Percentiles rank a stretch among this genome's conserved stretches.
These are phyloP conservation scores for Saccharomycopsis sp. DNA, from an alignment of 805 yeast species.

Conservation along the genomic window DNA sequence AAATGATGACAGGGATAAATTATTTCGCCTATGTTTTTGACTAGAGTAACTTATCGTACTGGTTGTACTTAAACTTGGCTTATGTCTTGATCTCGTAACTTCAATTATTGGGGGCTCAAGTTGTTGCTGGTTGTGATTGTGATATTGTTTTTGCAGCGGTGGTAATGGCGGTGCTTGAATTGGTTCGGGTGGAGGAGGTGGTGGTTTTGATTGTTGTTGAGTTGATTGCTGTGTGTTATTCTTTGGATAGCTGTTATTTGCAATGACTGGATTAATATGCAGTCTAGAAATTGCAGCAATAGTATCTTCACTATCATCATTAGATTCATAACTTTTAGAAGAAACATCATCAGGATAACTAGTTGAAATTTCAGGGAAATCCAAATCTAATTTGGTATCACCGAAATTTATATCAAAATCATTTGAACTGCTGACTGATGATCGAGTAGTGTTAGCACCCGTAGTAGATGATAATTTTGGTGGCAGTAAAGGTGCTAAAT, in stretches of 20 bases:
- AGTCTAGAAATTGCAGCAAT: slow-evolving; percentile 7
- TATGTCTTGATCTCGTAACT: slow-evolving; percentile 3
- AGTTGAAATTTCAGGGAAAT: slow-evolving; percentile 22
- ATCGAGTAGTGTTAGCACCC: slow-evolving; percentile 1
- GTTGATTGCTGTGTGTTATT: background rate
- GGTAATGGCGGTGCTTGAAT: background rate
- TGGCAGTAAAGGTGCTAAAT: background rate
- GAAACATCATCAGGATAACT: slow-evolving; percentile 11
- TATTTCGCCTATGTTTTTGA: slow-evolving; percentile 10
- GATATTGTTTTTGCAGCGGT: background rate
- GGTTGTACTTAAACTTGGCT: background rate
- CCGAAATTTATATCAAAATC: slow-evolving; percentile 19
- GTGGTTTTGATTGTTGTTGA: background rate
- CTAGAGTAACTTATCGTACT: slow-evolving; percentile 1
- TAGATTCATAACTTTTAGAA: slow-evolving; percentile 16
- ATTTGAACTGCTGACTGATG: slow-evolving; percentile 1
- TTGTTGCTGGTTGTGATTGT: background rate
- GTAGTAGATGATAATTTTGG: background rate
- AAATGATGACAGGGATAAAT: slow-evolving; percentile 1
- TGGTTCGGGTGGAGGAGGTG: background rate
- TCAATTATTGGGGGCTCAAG: slow-evolving; percentile 7
- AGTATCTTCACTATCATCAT: slow-evolving; percentile 14
- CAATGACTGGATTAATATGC: slow-evolving; percentile 3
- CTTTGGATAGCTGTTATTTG: background rate
- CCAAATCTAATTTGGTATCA: slow-evolving; percentile 19